Conservation (phyloP, 208 protist species). For the Acanthamoeba royreba region DNA sequence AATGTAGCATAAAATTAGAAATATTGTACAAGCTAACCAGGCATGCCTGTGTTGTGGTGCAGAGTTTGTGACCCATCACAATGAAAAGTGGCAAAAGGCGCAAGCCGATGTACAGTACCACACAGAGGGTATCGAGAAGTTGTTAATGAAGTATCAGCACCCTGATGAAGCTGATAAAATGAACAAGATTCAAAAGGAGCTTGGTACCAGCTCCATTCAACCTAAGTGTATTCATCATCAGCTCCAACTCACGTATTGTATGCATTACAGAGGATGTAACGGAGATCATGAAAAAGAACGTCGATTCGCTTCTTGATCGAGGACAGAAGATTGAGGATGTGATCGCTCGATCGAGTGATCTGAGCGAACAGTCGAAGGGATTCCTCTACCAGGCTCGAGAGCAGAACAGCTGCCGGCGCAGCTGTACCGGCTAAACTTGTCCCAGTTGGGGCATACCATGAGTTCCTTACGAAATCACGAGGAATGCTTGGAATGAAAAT, state of each 20-base stretch:
- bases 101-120: background rate
- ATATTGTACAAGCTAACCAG: background rate
- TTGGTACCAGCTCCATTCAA: background rate
- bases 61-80: background rate
- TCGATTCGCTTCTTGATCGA: constrained; percentile 41
- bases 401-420: constrained; percentile 5
- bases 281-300: constrained; percentile 52
- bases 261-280: constrained; percentile 31
- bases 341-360: constrained; percentile 27
- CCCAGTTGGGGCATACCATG: too few species aligned
- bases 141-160: constrained; percentile 37
- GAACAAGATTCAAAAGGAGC: constrained; percentile 49
- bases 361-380: constrained; percentile 14
- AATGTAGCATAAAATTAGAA: background rate
- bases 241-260: background rate
- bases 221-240: background rate
- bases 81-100: background rate
- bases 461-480: too few species aligned
- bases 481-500: too few species aligned
- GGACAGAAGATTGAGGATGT: constrained; percentile 51
- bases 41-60: too few species aligned
- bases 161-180: constrained; percentile 34
- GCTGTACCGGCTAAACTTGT: background rate
- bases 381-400: constrained; percentile 47
- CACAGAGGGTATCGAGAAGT: background rate